Evolutionary conservation across 2,329 filamentous ascomycete species (phyloP), one percentile per base, ranked within the genome.

Genomic region (Neofusicoccum kwambonambiense): DNA sequence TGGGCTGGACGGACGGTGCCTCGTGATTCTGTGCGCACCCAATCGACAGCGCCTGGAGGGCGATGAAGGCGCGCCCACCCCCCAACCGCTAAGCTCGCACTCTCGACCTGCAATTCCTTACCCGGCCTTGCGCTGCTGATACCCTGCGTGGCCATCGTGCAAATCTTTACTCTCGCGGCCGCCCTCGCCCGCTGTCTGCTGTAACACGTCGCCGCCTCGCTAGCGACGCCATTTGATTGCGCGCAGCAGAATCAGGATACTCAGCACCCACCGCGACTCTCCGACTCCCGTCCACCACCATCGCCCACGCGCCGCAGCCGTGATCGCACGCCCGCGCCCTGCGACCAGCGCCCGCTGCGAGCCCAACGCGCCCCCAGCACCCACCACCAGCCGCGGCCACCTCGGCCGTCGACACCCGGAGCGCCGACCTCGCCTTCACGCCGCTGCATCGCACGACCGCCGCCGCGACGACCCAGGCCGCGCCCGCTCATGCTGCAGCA

Each of bases 321-420:
- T 70, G 72, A 69, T 68, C 49, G 62, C 49, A 49, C 49, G 49
- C 41, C 56, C 35, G 62, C 65, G 62, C 66, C 37, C 22, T 35
- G 56, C 50, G 37, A 57, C 54, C 63, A 52, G 22, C 50, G 35
- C 49, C 39, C 51, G 51, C 50, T 42, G 27, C 39, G 34, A 34
- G 34, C 39, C 52, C 52, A 51, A 17, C 54, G 35, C 37, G 39
- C 63, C 19, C 44, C 42, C 52, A 51, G 37, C 50, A 52, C n/a
- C n/a, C 13, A 35, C 11, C 19, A 7, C 11, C 60, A 44, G 62
- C 44, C 44, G 51, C 42, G 31, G 42, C 22, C 42, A 47, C 22
- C 51, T 50, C 62, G 62, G 51, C 51, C 51, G 51, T 64, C 52
- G 31, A 19, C 41, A 56, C 62, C 62, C 52, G 62, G 52, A 58